Percentiles rank a stretch among this genome's conserved stretches.
Conservation (phyloP, 345 rosid genomes). For the Passiflora organensis region DNA sequence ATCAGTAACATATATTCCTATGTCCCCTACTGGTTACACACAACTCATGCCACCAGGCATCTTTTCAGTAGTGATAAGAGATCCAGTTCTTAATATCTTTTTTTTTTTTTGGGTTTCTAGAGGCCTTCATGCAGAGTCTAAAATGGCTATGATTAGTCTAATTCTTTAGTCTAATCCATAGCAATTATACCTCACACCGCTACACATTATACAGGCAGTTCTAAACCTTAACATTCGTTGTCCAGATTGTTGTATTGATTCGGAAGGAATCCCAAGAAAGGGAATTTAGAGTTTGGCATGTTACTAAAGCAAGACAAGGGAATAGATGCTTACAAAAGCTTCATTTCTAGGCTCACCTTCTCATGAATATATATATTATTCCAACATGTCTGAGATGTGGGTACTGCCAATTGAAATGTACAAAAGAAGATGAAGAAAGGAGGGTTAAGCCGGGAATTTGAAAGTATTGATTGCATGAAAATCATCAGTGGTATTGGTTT, state of each 20-base stretch:
- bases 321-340: conserved; percentile 33
- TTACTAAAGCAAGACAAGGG: conserved; percentile 73
- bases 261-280: conserved; percentile 24
- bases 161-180: neutral
- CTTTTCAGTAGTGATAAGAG: neutral
- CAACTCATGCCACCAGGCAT: neutral
- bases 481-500: conserved; percentile 39
- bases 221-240: conserved; percentile 12
- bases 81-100: too few species aligned
- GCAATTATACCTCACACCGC: conserved; percentile 15
- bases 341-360: conserved; percentile 33
- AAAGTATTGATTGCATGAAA: conserved; percentile 39
- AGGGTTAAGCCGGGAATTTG: conserved; percentile 6
- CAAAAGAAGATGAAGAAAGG: conserved; percentile 12
- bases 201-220: too few species aligned
- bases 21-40: conserved; percentile 10
- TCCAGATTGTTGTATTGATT: conserved; percentile 11
- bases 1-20: conserved; percentile 3
- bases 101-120: conserved; percentile 1
- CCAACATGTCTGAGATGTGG: conserved; percentile 18
- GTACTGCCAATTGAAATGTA: conserved; percentile 26
- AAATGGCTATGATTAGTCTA: conserved; percentile 20
- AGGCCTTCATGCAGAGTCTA: conserved; percentile 9
- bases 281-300: conserved; percentile 64
- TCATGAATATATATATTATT: conserved; percentile 44